Evolutionary conservation across 176 grass and related monocot species (phyloP).

Genomic region (Triticum turgidum): DNA sequence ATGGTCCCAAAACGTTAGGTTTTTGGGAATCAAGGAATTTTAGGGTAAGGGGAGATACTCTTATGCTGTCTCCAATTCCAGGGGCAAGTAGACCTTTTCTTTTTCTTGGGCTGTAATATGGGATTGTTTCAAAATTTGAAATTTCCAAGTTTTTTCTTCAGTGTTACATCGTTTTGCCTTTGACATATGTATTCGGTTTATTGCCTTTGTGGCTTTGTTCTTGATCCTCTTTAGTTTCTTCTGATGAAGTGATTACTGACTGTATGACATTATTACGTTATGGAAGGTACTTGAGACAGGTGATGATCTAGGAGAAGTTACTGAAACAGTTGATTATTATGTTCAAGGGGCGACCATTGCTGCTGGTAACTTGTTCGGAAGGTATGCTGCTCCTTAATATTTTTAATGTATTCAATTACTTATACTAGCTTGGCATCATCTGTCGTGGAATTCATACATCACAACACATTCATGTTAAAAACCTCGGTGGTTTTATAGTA

Average conservation of each 20-base stretch:
- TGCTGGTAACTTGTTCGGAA: conserved; percentile 96
- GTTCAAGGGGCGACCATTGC: conserved; percentile 83
- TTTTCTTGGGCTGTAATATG: not conserved
- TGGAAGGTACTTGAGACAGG: conserved; percentile 91
- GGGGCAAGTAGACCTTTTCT: not conserved
- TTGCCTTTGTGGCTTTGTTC: not conserved
- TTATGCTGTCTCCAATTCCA: not conserved
- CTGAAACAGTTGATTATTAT: conserved; percentile 98
- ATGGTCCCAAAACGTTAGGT: no score
- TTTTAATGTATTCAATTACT: not conserved
- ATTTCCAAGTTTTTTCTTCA: not conserved
- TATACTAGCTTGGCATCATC: not conserved
- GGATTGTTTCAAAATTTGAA: not conserved
- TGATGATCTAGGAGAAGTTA: conserved; percentile 96
- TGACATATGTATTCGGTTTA: conserved; percentile 2
- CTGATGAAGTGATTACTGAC: not conserved
- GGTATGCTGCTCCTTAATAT: conserved; percentile 41
- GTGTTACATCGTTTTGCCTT: not conserved
- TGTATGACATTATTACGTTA: conserved; percentile 6
- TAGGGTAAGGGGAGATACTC: no score
- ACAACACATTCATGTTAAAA: not conserved
- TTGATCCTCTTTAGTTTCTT: no score
- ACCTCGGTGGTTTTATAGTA: not conserved
- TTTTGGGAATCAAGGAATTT: no score
- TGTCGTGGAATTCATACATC: not conserved